Conservation (phyloP, 116 monocot species). For the Dioscorea cayenensis region DNA sequence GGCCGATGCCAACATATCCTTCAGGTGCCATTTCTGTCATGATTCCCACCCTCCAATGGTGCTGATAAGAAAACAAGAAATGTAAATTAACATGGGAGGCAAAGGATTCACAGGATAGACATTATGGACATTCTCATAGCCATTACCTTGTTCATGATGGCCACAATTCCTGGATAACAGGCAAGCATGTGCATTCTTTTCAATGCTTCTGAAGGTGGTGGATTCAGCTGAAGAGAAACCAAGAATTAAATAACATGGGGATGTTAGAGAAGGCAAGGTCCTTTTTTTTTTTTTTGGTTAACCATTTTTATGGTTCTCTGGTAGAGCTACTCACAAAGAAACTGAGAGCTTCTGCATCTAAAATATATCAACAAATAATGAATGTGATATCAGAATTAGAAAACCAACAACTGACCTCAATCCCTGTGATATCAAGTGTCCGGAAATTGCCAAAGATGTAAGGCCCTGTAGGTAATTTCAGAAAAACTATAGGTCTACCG, state of each 20-base stretch:
- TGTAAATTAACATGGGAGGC: not conserved
- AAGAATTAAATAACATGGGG: not conserved
- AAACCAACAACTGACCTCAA: constrained; percentile 50
- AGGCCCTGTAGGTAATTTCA: constrained; percentile 72
- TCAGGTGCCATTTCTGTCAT: constrained; percentile 96
- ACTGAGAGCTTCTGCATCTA: not conserved
- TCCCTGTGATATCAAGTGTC: constrained; percentile 76
- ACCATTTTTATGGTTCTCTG: no score
- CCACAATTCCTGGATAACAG: constrained; percentile 90
- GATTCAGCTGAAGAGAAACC: constrained; percentile 56
- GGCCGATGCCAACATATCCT: constrained; percentile 94
- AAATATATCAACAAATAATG: no score
- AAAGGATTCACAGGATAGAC: not conserved
- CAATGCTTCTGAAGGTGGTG: constrained; percentile 80
- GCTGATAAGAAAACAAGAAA: constrained; percentile 28
- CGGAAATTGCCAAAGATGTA: constrained; percentile 88
- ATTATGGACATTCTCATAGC: not conserved
- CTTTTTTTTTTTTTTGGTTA: no score
- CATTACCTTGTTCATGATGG: constrained; percentile 92
- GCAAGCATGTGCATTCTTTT: constrained; percentile 97
- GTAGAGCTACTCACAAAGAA: constrained; percentile 5
- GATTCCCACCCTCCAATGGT: constrained; percentile 79
- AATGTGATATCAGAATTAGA: not conserved
- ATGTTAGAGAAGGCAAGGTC: not conserved
- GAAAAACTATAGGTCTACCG: constrained; percentile 15